A percentile compares a stretch with the other conserved stretches of the same genome.
phyloP scores from a whole-genome alignment of 371 early-diverging fungal genomes.

The Saksenaea vasiformis region DNA sequence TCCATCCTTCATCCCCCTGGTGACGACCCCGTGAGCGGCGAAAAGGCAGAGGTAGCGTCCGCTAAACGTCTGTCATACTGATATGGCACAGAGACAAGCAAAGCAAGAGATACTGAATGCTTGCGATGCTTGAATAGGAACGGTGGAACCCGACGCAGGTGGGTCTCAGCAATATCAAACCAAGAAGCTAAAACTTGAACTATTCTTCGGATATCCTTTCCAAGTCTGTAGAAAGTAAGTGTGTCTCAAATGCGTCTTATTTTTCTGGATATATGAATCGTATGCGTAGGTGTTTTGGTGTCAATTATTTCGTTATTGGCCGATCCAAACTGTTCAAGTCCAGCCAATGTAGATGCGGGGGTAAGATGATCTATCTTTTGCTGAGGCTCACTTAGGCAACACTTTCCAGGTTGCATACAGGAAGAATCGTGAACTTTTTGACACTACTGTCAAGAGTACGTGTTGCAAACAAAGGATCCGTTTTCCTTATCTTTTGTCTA shows the following conservation, averaged over 20 bases:
- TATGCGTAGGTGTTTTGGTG: constrained; percentile 70
- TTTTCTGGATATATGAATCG: not conserved
- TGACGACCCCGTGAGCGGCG: constrained; percentile 86
- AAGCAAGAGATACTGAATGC: constrained; percentile 1
- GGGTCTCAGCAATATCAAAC: constrained; percentile 1
- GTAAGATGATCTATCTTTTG: constrained; percentile 37
- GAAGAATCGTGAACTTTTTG: constrained; percentile 69
- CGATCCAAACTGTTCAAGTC: constrained; percentile 96
- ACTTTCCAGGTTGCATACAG: constrained; percentile 73
- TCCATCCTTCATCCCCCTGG: constrained; percentile 78
- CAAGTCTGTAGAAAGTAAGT: constrained; percentile 54
- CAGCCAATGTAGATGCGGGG: constrained; percentile 84
- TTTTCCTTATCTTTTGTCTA: constrained; percentile 12
- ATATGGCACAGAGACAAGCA: constrained; percentile 4
- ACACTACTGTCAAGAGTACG: constrained; percentile 67
- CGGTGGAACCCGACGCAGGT: constrained; percentile 94
- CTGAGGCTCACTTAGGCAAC: not conserved
- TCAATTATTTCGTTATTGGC: constrained; percentile 90
- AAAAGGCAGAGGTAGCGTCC: constrained; percentile 66
- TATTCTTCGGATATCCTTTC: not conserved
- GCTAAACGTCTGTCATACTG: constrained; percentile 1
- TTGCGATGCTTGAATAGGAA: constrained; percentile 51
- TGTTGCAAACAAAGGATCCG: not conserved
- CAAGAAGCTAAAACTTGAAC: constrained; percentile 4
- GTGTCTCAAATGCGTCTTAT: not conserved